Evolutionary conservation across 2,329 filamentous ascomycete genomes (phyloP), one percentile per base, ranked within the genome.

Genomic region (Talaromyces amestolkiae): DNA sequence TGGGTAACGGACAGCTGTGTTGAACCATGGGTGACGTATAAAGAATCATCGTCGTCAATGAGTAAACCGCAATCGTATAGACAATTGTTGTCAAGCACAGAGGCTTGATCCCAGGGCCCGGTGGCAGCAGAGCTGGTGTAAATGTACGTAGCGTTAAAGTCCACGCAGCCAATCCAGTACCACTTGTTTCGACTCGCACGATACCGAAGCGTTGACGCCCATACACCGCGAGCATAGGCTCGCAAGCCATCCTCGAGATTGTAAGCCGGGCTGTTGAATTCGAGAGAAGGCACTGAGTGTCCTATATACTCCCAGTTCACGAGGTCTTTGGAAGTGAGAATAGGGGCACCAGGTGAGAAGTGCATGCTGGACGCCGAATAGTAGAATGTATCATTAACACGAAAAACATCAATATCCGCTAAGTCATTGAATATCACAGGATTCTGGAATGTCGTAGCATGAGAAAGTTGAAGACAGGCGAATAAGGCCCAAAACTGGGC

Each of bases 301-400:
- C 53, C 53, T 22, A 58, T 22, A 39, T 22, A 58, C 19, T 58
- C 33, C 53, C 53, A 58, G 19, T 58, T 58, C 8, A 58, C 53
- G 13, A 58, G 53, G 33, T 58, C 53, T 22, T 58, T 17, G 4
- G 53, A 58, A 5, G 19, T 17, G 8, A 58, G 33, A 39, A 58
- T 58, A 10, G 53, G 33, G 17, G 53, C 53, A 6, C 53, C 53
- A 13, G 53, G 53, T 9, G 53, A 58, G 24, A 39, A 58, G 39
- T 58, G 53, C 53, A 58, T 58, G 35, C 17, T 58, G 37, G 53
- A 58, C 15, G 53, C 53, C 11, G 53, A 58, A 17, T 58, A 58
- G 33, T 58, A 58, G 9, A 58, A 58, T 7, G 53, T 58, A 19
- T 39, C 33, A 7, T 58, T 58, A 3, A 58, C 53, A n/a, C 53